Base-by-base conservation (phyloP, 2,329 filamentous ascomycete species). In the Hymenoscyphus fructigenus region DNA sequence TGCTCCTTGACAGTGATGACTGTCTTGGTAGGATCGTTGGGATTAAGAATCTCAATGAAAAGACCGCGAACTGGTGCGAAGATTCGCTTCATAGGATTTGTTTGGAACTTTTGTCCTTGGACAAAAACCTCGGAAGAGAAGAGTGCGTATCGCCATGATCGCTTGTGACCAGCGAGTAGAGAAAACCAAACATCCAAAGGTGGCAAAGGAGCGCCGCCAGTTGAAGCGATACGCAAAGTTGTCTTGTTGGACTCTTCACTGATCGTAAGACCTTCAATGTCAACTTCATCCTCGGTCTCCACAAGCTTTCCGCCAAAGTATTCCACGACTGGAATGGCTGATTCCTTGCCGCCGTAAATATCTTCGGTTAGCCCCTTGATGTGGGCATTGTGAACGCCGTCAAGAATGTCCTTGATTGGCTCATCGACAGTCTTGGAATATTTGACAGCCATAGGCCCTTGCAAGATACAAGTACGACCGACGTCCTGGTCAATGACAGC, bases 401-500 rank as follows among this genome's bases (percentile, higher is more conserved):
- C 93, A 10, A 99, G 84, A 67, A 99, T 99, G 61, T 96, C 90
- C 81, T 97, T 91, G 78, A 98, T 90, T 0, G 95, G 95, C 82
- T 99, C 93, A 73, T 99, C 93, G 47, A 97, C 86, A 67, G 91
- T 84, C 50, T 86, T 97, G 0, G 93, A 96, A 80, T 93, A 98
- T 78, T 90, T 94, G 74, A 87, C 95, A 63, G 95, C 91, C 80
- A 93, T 93, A 5, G 95, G 95, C 20, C 95, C 96, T 78, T 99
- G 95, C 44, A 99, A 83, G 76, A 99, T 97, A 81, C 93, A 97
- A 56, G 93, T 97, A 76, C 96, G 88, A 69, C 92, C 93, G 65
- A 99, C 95, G 76, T 99, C 96, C 79, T 98, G 95, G 71, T 85
- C 94, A 67, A 97, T 93, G 65, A 99, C 93, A 62, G 95, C 95